phyloP scores from a whole-genome alignment of 2,329 filamentous ascomycete species.

The Elsinoe ampelina region DNA sequence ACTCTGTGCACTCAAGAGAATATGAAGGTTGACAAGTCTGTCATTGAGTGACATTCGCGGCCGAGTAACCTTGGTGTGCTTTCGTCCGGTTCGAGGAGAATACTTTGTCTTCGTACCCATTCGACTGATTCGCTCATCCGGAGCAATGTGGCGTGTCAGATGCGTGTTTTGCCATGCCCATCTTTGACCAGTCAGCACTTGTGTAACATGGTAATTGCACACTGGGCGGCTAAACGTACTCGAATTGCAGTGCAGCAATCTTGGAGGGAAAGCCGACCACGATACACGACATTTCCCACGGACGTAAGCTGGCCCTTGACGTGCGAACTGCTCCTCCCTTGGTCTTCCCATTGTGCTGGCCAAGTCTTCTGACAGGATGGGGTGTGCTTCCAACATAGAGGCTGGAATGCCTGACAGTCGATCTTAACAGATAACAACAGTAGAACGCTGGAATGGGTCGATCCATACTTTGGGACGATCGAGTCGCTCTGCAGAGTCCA shows the following conservation, averaged over 20 bases:
- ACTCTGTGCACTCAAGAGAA: constrained; percentile 67
- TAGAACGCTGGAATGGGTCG: constrained; percentile 75
- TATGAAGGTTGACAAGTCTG: constrained; percentile 68
- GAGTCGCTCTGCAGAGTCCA: background rate
- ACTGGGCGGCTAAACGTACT: constrained; percentile 47
- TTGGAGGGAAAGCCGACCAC: constrained; percentile 84
- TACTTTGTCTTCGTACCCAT: constrained; percentile 29
- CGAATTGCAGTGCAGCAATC: constrained; percentile 84
- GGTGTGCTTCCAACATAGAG: constrained; percentile 91
- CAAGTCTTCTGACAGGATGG: constrained; percentile 71
- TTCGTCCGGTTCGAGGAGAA: constrained; percentile 32
- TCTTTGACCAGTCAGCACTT: constrained; percentile 36
- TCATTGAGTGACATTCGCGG: constrained; percentile 55
- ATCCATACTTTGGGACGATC: constrained; percentile 28
- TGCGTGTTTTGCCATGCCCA: constrained; percentile 91
- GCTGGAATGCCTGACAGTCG: constrained; percentile 59
- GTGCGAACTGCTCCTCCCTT: constrained; percentile 78
- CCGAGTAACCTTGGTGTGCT: constrained; percentile 43
- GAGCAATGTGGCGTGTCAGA: constrained; percentile 66
- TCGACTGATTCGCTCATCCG: constrained; percentile 49
- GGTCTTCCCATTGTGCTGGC: constrained; percentile 80
- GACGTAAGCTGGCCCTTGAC: constrained; percentile 55
- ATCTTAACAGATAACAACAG: constrained; percentile 85
- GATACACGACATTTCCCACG: constrained; percentile 84
- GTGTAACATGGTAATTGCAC: background rate